phyloP scores from a whole-genome alignment of 2,329 filamentous ascomycete genomes.

The Monosporascus cannonballus region DNA sequence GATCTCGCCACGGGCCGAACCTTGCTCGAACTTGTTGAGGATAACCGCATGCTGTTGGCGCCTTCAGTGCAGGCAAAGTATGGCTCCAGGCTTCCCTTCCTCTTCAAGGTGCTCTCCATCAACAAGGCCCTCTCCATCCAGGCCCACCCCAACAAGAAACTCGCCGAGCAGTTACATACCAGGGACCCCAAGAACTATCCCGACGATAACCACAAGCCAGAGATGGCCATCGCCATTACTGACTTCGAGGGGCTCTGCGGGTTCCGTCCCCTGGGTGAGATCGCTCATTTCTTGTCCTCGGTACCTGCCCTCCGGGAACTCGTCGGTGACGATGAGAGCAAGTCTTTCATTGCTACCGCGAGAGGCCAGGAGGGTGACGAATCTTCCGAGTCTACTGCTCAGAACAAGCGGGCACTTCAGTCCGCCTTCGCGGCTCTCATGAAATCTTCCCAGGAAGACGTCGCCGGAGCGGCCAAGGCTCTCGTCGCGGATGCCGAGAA shows the following conservation, averaged over 20 bases:
- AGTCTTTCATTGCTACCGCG: slow-evolving; percentile 46
- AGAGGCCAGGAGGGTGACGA: slow-evolving; percentile 44
- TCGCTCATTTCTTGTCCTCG: slow-evolving; percentile 65
- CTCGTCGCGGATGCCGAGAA: slow-evolving; percentile 66
- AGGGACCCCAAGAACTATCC: slow-evolving; percentile 91
- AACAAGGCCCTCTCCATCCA: slow-evolving; percentile 95
- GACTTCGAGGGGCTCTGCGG: slow-evolving; percentile 94
- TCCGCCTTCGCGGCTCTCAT: slow-evolving; percentile 73
- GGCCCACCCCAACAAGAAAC: slow-evolving; percentile 92
- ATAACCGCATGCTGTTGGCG: slow-evolving; percentile 79
- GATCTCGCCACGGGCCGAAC: slow-evolving; percentile 78
- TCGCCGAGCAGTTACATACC: slow-evolving; percentile 81
- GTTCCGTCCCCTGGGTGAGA: slow-evolving; percentile 82
- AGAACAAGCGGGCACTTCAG: slow-evolving; percentile 75
- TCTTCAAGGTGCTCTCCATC: slow-evolving; percentile 97
- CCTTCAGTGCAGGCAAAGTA: slow-evolving; percentile 67
- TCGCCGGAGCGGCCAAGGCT: slow-evolving; percentile 59
- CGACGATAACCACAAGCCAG: slow-evolving; percentile 98
- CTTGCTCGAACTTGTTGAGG: slow-evolving; percentile 79
- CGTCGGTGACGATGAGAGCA: slow-evolving; percentile 58
- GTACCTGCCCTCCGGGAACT: slow-evolving; percentile 59
- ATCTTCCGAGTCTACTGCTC: slow-evolving; percentile 28
- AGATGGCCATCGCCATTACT: slow-evolving; percentile 98
- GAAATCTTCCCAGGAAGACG: slow-evolving; percentile 62
- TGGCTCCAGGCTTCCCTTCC: slow-evolving; percentile 78